Evolutionary conservation across 2,329 filamentous ascomycete species (phyloP).

Genomic region (Monosporascus sp.): DNA sequence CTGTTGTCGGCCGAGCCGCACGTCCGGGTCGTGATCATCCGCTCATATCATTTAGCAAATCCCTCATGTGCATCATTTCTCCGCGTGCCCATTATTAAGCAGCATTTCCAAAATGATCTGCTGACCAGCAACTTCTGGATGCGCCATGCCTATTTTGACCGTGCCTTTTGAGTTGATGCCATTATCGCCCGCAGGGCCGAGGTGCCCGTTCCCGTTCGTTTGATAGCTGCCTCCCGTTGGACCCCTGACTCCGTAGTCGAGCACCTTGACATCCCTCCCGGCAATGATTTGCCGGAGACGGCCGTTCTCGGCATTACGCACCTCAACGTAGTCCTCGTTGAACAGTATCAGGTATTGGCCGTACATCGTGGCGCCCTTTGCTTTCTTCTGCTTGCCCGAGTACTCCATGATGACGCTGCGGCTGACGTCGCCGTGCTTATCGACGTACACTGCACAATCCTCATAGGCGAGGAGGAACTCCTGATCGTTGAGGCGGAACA

Average conservation of each 20-base stretch:
- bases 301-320: constrained; percentile 94
- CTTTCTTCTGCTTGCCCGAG: constrained; percentile 77
- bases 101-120: constrained; percentile 91
- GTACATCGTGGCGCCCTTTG: constrained; percentile 80
- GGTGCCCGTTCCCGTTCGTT: constrained; percentile 23
- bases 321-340: constrained; percentile 94
- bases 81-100: constrained; percentile 76
- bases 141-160: constrained; percentile 92
- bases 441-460: constrained; percentile 94
- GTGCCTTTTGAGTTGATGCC: constrained; percentile 58
- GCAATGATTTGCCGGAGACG: constrained; percentile 90
- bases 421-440: constrained; percentile 94
- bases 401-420: constrained; percentile 97
- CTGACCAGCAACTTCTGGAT: constrained; percentile 77
- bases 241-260: constrained; percentile 76
- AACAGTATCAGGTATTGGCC: constrained; percentile 90
- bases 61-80: constrained; percentile 32
- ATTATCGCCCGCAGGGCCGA: constrained; percentile 29
- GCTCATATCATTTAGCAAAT: background rate
- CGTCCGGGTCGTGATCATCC: no score
- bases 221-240: constrained; percentile 45
- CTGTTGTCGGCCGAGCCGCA: no score
- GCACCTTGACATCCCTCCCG: constrained; percentile 79
- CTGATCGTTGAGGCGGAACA: constrained; percentile 90
- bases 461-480: constrained; percentile 94